Conservation (phyloP, 2,329 filamentous ascomycete species). For the Fonsecaea multimorphosa region DNA sequence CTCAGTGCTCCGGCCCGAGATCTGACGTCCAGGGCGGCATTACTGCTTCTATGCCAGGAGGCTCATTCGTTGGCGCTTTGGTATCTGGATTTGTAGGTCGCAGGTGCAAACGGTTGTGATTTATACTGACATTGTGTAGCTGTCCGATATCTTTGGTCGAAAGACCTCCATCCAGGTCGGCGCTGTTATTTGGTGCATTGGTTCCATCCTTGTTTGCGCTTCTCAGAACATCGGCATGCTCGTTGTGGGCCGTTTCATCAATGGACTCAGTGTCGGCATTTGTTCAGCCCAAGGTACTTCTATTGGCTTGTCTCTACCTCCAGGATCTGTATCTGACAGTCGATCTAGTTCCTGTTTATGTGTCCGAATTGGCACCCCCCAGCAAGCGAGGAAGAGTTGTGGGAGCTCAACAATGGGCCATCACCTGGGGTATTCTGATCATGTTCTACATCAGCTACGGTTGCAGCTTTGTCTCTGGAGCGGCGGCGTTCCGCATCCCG, state of each 20-base stretch:
- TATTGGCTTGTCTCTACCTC: conserved; percentile 65
- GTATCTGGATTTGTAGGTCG: conserved; percentile 65
- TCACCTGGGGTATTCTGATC: conserved; percentile 72
- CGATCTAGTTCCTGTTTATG: conserved; percentile 67
- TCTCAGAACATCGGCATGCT: conserved; percentile 73
- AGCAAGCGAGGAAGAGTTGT: conserved; percentile 67
- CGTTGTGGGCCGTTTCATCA: conserved; percentile 72
- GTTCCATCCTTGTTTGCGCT: conserved; percentile 33
- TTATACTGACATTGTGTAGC: conserved; percentile 48
- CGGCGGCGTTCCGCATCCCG: conserved; percentile 66
- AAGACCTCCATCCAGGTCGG: conserved; percentile 61
- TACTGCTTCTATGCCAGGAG: conserved; percentile 75
- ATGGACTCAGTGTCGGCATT: conserved; percentile 76
- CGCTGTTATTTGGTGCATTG: conserved; percentile 55
- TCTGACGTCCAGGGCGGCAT: conserved; percentile 54
- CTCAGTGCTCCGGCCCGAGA: conserved; percentile 50
- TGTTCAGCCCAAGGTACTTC: conserved; percentile 65
- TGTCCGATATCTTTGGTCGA: conserved; percentile 63
- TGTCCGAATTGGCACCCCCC: conserved; percentile 68
- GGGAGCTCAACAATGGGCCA: conserved; percentile 75
- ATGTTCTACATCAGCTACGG: conserved; percentile 64
- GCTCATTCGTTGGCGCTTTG: conserved; percentile 69
- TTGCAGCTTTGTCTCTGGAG: conserved; percentile 64
- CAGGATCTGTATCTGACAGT: conserved; percentile 62
- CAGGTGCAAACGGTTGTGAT: conserved; percentile 51